Conservation (phyloP, 257 asterid species). For the Fraxinus anomala region DNA sequence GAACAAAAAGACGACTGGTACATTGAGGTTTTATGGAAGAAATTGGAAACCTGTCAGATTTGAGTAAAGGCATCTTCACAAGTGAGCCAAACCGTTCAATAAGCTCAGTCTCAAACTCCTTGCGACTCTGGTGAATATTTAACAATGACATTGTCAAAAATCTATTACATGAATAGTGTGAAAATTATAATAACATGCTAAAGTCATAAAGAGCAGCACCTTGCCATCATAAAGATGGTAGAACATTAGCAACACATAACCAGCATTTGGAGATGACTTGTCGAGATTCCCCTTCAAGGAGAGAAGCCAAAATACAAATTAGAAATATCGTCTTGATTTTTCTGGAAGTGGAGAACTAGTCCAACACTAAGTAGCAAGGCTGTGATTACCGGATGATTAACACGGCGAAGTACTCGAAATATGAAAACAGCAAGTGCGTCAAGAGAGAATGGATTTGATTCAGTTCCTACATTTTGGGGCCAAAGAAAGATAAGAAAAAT, state of each 20-base stretch:
- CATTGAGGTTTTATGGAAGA: slow-evolving; percentile 11
- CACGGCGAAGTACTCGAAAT: slow-evolving; percentile 78
- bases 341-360: slow-evolving; percentile 6
- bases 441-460: slow-evolving; percentile 81
- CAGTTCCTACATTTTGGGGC: slow-evolving; percentile 65
- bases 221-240: slow-evolving; percentile 92
- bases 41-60: slow-evolving; percentile 61
- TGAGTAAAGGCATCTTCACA: slow-evolving; percentile 88
- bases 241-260: slow-evolving; percentile 86
- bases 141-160: slow-evolving; percentile 28
- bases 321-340: slow-evolving; percentile 19
- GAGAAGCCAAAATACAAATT: slow-evolving; percentile 29
- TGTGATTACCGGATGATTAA: slow-evolving; percentile 81
- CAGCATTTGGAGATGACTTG: slow-evolving; percentile 81
- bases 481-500: slow-evolving; percentile 1
- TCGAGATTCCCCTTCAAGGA: slow-evolving; percentile 87
- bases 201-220: slow-evolving; percentile 45
- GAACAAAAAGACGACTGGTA: slow-evolving; percentile 14
- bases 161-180: background rate
- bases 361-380: slow-evolving; percentile 23
- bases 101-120: slow-evolving; percentile 78
- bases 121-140: slow-evolving; percentile 59
- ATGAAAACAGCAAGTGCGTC: slow-evolving; percentile 92
- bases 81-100: slow-evolving; percentile 87
- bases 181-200: background rate